These are phyloP conservation scores for Fomitopsis pinicola DNA, from an alignment of 1,284 basidiomycete species.

Conservation along the genomic window DNA sequence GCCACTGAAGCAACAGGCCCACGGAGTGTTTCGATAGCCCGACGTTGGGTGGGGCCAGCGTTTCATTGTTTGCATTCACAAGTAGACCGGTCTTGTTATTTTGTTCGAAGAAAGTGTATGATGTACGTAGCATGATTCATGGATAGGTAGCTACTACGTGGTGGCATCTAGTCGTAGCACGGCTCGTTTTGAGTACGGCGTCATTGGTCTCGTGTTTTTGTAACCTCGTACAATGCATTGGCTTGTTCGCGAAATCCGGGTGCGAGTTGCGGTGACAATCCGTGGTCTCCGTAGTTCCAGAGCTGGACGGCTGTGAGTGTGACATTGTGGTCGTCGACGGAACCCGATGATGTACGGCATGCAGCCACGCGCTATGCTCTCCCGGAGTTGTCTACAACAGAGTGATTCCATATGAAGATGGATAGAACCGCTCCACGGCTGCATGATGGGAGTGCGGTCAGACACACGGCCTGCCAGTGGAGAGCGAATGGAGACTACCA, in stretches of 20 bases:
- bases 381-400: conserved; percentile 7
- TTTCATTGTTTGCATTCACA: no score
- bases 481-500: no score
- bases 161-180: background rate
- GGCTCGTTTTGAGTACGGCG: background rate
- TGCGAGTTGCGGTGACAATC: no score
- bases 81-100: no score
- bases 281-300: conserved; percentile 4
- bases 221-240: background rate
- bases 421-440: conserved; percentile 8
- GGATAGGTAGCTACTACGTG: no score
- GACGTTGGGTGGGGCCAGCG: no score
- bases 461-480: no score
- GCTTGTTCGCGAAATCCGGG: background rate
- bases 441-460: no score
- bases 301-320: background rate
- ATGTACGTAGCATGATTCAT: no score
- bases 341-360: background rate
- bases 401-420: conserved; percentile 4
- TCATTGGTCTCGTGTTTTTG: background rate
- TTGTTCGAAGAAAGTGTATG: no score
- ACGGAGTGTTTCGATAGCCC: no score
- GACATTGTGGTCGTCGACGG: background rate
- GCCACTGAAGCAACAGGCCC: background rate
- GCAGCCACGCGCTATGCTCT: conserved; percentile 1